Percentiles rank a stretch among this genome's conserved stretches.
Evolutionary conservation across 2,329 filamentous ascomycete genomes (phyloP).

Genomic region (Aspergillus latus): DNA sequence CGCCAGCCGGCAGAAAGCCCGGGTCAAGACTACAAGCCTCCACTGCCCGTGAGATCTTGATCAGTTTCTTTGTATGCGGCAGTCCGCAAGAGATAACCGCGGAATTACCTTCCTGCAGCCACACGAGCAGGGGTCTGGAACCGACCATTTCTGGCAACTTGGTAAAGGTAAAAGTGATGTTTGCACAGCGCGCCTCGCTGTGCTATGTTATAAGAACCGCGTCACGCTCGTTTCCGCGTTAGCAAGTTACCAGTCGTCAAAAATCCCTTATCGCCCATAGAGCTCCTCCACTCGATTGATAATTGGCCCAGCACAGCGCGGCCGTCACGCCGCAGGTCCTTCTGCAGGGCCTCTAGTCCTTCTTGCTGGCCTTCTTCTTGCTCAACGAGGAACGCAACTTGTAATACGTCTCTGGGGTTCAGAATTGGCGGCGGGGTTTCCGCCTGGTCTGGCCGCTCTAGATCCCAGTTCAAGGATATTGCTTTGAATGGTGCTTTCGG

Average conservation of each 20-base stretch:
- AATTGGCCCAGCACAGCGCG: constrained; percentile 73
- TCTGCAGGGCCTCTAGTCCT: constrained; percentile 52
- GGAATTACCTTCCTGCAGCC: too few species aligned
- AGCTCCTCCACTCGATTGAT: constrained; percentile 81
- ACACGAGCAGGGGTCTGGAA: too few species aligned
- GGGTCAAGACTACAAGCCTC: too few species aligned
- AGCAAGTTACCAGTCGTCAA: constrained; percentile 80
- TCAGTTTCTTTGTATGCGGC: too few species aligned
- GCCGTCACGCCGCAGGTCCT: constrained; percentile 50
- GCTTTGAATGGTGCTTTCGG: constrained; percentile 55
- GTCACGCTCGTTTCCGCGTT: constrained; percentile 43
- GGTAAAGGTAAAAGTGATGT: too few species aligned
- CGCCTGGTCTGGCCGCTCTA: constrained; percentile 34
- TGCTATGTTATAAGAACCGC: neutral
- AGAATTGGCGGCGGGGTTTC: constrained; percentile 48
- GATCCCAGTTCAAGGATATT: constrained; percentile 57
- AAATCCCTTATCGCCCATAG: constrained; percentile 86
- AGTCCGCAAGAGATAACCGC: too few species aligned
- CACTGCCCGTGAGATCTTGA: too few species aligned
- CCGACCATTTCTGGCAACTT: too few species aligned
- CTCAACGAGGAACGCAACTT: constrained; percentile 64
- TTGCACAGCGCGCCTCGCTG: too few species aligned
- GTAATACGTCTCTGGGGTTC: constrained; percentile 62
- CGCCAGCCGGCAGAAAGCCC: too few species aligned
- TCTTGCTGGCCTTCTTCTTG: constrained; percentile 51